Conservation (phyloP, 163 green algal genomes). For the Chlorella variabilis region DNA sequence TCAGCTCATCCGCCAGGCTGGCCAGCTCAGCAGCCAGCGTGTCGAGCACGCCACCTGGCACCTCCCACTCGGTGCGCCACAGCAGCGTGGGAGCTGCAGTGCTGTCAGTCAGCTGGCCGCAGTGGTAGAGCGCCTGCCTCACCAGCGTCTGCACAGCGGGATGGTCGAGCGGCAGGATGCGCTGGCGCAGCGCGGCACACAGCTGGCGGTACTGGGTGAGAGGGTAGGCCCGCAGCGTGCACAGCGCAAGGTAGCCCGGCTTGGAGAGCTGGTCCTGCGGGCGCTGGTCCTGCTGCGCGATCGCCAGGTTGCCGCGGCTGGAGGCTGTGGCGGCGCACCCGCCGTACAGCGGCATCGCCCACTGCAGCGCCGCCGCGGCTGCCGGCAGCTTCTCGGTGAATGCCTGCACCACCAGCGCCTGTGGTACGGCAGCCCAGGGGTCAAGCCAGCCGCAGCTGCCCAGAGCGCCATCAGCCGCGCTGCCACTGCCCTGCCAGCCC, state of each 20-base stretch:
- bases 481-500: constrained; percentile 55
- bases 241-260: constrained; percentile 46
- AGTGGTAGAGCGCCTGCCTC: constrained; percentile 57
- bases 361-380: constrained; percentile 48
- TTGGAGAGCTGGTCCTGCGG: constrained; percentile 44
- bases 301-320: constrained; percentile 53
- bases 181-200: constrained; percentile 44
- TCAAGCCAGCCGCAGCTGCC: constrained; percentile 38
- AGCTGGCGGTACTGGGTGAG: constrained; percentile 54
- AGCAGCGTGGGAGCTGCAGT: constrained; percentile 20
- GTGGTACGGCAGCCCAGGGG: constrained; percentile 39
- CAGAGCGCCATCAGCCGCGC: constrained; percentile 19
- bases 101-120: constrained; percentile 37
- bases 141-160: constrained; percentile 50
- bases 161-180: constrained; percentile 48
- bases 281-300: constrained; percentile 48
- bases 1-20: constrained; percentile 50
- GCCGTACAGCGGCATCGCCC: constrained; percentile 45
- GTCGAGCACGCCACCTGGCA: constrained; percentile 36
- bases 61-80: constrained; percentile 52
- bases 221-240: constrained; percentile 56
- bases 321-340: constrained; percentile 10
- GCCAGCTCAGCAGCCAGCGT: constrained; percentile 53
- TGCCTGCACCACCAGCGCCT: constrained; percentile 2
- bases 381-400: constrained; percentile 58